Percentiles rank a stretch among this genome's conserved stretches.
phyloP scores from a whole-genome alignment of 176 grass and related monocot species.

The Triticum urartu region DNA sequence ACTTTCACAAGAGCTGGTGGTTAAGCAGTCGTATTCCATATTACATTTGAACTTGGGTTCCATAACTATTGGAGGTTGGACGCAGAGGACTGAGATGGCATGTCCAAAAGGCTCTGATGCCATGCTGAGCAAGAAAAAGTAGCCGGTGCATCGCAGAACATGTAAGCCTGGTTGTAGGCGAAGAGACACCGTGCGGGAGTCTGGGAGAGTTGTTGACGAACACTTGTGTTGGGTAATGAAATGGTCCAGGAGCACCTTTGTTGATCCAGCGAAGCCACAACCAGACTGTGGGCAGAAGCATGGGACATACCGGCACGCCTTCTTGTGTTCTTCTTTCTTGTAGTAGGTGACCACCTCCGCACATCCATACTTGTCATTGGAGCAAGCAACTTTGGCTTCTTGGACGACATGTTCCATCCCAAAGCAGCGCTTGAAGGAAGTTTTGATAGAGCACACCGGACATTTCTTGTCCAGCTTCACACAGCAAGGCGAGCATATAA shows the following conservation, averaged over 20 bases:
- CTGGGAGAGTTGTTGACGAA: neutral
- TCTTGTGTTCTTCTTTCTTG: neutral
- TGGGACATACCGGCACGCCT: neutral
- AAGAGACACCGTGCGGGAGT: too few species aligned
- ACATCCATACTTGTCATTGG: neutral
- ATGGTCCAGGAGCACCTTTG: neutral
- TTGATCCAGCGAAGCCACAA: neutral
- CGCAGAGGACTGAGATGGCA: too few species aligned
- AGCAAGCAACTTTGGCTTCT: neutral
- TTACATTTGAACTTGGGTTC: too few species aligned
- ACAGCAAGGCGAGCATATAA: too few species aligned
- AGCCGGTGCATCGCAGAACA: too few species aligned
- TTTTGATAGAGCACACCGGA: too few species aligned
- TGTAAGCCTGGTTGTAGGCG: too few species aligned
- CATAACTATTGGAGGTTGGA: too few species aligned
- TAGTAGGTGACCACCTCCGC: neutral
- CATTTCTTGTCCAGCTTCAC: too few species aligned
- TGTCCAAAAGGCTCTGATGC: too few species aligned
- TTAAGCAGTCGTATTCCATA: too few species aligned
- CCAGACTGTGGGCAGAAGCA: neutral
- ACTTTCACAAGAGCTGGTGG: neutral
- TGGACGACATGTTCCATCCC: neutral
- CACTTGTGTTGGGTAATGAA: neutral
- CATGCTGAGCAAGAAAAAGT: too few species aligned
- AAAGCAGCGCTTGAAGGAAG: neutral